Evolutionary conservation across 2,329 filamentous ascomycete genomes (phyloP).

Genomic region (Exophiala mesophila): DNA sequence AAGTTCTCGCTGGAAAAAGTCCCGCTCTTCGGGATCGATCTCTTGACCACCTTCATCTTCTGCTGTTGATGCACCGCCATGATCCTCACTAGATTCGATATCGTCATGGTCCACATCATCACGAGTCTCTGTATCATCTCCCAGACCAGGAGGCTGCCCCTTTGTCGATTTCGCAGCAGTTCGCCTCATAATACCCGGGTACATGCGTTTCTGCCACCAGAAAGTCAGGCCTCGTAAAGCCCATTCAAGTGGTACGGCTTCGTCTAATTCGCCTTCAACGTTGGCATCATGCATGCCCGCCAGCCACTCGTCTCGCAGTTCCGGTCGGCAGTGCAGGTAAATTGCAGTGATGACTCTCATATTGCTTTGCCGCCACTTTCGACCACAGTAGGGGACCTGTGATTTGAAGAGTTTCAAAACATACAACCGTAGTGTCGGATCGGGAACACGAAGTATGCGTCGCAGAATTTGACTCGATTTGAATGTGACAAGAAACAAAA

Average conservation of each 20-base stretch:
- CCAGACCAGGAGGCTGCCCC: constrained; percentile 2
- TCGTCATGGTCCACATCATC: constrained; percentile 23
- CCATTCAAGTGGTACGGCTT: constrained; percentile 86
- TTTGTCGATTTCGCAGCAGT: constrained; percentile 2
- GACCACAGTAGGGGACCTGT: constrained; percentile 94
- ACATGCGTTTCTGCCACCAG: constrained; percentile 84
- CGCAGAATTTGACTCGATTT: constrained; percentile 89
- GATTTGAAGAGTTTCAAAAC: constrained; percentile 98
- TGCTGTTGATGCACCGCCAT: neutral
- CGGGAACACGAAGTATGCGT: constrained; percentile 85
- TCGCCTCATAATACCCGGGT: constrained; percentile 70
- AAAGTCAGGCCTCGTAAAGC: constrained; percentile 83
- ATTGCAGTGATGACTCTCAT: constrained; percentile 99
- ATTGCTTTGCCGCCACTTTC: constrained; percentile 96
- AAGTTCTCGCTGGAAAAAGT: constrained; percentile 73
- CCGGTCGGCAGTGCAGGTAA: constrained; percentile 87
- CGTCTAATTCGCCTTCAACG: constrained; percentile 89
- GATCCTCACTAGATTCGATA: too few relatives aligned
- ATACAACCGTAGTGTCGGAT: constrained; percentile 81
- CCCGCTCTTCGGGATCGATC: constrained; percentile 65
- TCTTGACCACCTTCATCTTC: constrained; percentile 41
- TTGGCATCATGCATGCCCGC: constrained; percentile 52
- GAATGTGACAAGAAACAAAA: constrained; percentile 88
- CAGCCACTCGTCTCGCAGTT: constrained; percentile 72
- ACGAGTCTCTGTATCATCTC: constrained; percentile 1